Base-by-base conservation (phyloP, 1,284 basidiomycete species). In the Sporisorium reilianum region DNA sequence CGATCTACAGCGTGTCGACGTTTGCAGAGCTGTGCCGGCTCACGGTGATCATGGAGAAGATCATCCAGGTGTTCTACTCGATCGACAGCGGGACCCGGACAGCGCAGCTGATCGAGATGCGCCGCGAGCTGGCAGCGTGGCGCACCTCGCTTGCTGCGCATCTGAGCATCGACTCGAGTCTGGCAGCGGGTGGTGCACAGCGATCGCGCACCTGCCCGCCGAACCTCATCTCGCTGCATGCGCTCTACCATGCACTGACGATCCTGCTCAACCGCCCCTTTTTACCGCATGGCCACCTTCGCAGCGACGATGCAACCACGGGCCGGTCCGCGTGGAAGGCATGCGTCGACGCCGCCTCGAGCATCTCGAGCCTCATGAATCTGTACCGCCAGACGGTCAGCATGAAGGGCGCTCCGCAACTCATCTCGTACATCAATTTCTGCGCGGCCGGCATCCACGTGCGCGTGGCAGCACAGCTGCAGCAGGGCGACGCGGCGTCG, bases 211-310 rank as follows among this genome's bases (percentile, higher is more conserved):
- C 70, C 3, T 76, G 79, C 3, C 79, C 81, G 12, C 79, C 81
- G 1, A 76, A 81, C 61, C 74, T 83, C 11, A 67, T 84, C 28
- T 82, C 80, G 32, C 55, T 84, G 9, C 78, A 84, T 51, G 60
- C 75, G 16, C 63, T 84, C 6, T 83, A 83, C 44, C 75, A 80
- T 59, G 80, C 82, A 14, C 46, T 82, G 41, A 74, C 77, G 23
- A 83, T 79, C 26, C 57, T 84, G 38, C 64, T 84, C 3, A 80
- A 84, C 51, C 78, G 82, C 3, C 83, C 83, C 1, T 83, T 83
- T 46, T 68, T 84, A 12, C 79, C 82, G 32, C 67, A 75, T 23
- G 68, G 77, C 2, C 68, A 66, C 46, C 25, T 61, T 18, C 62
- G 63, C 34, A 50, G 55, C 42, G 66, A 71, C 25, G 67, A 67